Evolutionary conservation across 2,329 filamentous ascomycete genomes (phyloP), one percentile per base, ranked within the genome.

Genomic region (Acrocalymma vagum): DNA sequence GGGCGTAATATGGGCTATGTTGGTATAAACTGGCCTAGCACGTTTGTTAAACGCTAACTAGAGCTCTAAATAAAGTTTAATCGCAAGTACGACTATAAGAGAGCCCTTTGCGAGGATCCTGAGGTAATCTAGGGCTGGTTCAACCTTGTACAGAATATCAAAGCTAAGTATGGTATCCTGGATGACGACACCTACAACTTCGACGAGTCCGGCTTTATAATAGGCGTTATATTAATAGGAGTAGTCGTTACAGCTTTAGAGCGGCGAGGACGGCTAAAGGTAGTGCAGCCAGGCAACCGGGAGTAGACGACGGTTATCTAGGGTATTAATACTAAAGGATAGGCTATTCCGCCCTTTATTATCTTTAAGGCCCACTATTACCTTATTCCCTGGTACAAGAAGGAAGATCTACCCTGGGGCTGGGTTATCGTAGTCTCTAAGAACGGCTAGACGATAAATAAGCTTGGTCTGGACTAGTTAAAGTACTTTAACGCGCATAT

Each of bases 381-480:
- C 31, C 17, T 38, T 29, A 34, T 25, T 31, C 20, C 34, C 27
- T 48, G 21, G 34, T 46, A 31, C 26, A 16, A 42, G 26, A 30
- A 39, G 22, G 33, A 36, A 5, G 23, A 23, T 23, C 14, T 30
- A 17, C 35, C 20, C 17, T 16, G 25, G 8, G 17, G 31, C 18
- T 42, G 22, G 42, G 16, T 30, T 27, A 32, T 42, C 35, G 27
- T 15, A 32, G 63, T 36, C 62, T 42, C 55, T 40, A 37, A 18
- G 58, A 67, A 34, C 25, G 24, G 38, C 25, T 72, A 38, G 60
- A 70, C 58, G 14, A 61, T 43, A 34, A 60, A 71, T 57, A 46
- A 64, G 41, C 60, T 62, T 38, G 54, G 58, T n/a, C 36, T 72
- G n/a, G 26, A 51, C 18, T 72, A 45, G 67, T 41, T 70, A 18